Conservation (phyloP, 2,329 filamentous ascomycete species). For the Proliferodiscus dingleyae region DNA sequence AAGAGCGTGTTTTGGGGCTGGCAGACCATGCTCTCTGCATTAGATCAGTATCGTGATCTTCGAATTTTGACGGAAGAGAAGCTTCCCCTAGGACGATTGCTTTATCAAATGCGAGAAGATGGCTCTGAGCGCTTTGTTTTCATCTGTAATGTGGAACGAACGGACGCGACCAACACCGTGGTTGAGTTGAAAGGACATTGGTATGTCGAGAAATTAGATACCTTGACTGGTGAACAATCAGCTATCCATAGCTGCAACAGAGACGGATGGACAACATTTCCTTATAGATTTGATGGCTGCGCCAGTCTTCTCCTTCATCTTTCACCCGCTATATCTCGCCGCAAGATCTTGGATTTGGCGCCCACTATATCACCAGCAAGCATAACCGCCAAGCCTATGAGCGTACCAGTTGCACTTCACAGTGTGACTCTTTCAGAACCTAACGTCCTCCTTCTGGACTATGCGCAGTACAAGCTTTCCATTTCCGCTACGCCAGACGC, state of each 20-base stretch:
- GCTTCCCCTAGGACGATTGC: slow-evolving; percentile 14
- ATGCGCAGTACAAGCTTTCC: slow-evolving; percentile 25
- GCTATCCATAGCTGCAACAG: slow-evolving; percentile 3
- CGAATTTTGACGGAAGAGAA: slow-evolving; percentile 14
- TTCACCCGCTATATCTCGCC: slow-evolving; percentile 2
- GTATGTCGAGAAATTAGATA: slow-evolving; percentile 27
- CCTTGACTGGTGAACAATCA: slow-evolving; percentile 22
- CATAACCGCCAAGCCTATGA: too few relatives aligned
- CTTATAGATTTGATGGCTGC: slow-evolving; percentile 29
- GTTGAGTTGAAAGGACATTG: slow-evolving; percentile 27
- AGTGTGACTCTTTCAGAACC: slow-evolving; percentile 26
- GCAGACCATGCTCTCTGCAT: slow-evolving; percentile 17
- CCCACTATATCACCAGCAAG: background rate
- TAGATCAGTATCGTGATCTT: slow-evolving; percentile 25
- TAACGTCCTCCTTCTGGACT: slow-evolving; percentile 32
- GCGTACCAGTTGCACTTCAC: slow-evolving; percentile 6
- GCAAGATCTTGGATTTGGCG: background rate
- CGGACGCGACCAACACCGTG: slow-evolving; percentile 14
- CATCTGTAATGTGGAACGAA: slow-evolving; percentile 31
- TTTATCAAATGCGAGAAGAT: slow-evolving; percentile 32
- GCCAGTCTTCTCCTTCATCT: slow-evolving; percentile 28
- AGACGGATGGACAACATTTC: slow-evolving; percentile 24
- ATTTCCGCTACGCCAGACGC: slow-evolving; percentile 6
- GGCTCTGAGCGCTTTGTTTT: slow-evolving; percentile 28
- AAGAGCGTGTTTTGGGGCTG: slow-evolving; percentile 20